Percentiles rank a stretch among this genome's conserved stretches.
These are phyloP conservation scores for Penicillium pulvis DNA, from an alignment of 495 filamentous ascomycete species.

Conservation along the genomic window DNA sequence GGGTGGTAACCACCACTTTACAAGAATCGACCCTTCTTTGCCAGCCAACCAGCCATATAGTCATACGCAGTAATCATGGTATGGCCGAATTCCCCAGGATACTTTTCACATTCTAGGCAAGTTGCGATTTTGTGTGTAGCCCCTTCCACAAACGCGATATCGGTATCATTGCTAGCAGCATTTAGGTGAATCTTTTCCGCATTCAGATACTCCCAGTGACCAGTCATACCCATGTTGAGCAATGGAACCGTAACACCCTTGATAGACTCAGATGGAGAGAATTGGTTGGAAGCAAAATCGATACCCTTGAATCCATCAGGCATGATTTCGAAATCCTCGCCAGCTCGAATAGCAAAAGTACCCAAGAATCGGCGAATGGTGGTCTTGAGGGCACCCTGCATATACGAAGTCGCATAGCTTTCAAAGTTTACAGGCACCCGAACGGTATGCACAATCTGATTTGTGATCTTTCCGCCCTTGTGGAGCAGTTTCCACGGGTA, in stretches of 20 bases:
- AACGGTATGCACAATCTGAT: constrained; percentile 3
- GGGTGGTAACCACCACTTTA: too few relatives aligned
- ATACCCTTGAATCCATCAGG: constrained; percentile 5
- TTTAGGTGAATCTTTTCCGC: constrained; percentile 15
- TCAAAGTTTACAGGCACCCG: constrained; percentile 5
- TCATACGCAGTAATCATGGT: neutral
- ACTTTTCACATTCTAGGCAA: neutral
- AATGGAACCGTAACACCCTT: constrained; percentile 9
- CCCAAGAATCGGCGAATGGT: constrained; percentile 10
- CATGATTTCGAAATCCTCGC: constrained; percentile 1
- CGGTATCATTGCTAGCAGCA: constrained; percentile 9
- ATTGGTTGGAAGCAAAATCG: constrained; percentile 8
- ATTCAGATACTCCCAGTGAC: constrained; percentile 21
- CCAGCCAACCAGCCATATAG: neutral
- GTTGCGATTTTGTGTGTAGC: constrained; percentile 13
- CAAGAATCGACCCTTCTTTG: neutral
- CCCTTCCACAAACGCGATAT: constrained; percentile 14
- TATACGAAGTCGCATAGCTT: constrained; percentile 1
- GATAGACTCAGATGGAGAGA: constrained; percentile 1
- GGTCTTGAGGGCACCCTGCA: constrained; percentile 12
- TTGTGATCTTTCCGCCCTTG: constrained; percentile 8
- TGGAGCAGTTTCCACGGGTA: constrained; percentile 15
- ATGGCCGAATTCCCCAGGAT: neutral
- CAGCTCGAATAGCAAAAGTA: constrained; percentile 10
- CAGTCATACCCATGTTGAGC: constrained; percentile 20